These are phyloP conservation scores for Penicillium sp. DNA, from an alignment of 2,329 filamentous ascomycete species.

Conservation along the genomic window DNA sequence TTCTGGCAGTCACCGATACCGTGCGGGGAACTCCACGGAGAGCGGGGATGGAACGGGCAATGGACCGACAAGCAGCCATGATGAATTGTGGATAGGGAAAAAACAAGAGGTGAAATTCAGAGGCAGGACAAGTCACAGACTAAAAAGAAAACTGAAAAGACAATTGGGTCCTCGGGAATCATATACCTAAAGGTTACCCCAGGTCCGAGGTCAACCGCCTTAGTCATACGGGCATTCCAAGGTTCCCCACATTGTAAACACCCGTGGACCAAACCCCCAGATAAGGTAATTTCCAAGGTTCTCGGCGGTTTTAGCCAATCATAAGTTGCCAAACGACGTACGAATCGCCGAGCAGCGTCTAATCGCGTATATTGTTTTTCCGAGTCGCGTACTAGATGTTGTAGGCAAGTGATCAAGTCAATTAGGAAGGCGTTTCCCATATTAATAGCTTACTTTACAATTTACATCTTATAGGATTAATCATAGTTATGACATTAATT, in stretches of 20 bases:
- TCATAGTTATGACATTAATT: not conserved
- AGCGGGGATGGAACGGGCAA: conserved; percentile 39
- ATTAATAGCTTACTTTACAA: not conserved
- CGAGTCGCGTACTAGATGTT: not conserved
- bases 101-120: not conserved
- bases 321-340: not conserved
- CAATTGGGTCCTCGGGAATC: conserved; percentile 3
- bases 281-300: conserved; percentile 14
- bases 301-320: conserved; percentile 21
- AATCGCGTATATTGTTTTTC: not conserved
- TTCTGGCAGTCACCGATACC: conserved; percentile 26
- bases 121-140: not conserved
- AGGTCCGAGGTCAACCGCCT: conserved; percentile 25
- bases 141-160: not conserved
- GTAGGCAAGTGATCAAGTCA: not conserved
- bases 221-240: not conserved
- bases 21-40: conserved; percentile 41
- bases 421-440: not conserved
- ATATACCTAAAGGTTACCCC: conserved; percentile 16
- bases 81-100: conserved; percentile 13
- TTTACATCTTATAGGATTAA: too few species aligned
- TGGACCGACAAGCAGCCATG: conserved; percentile 41
- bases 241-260: conserved; percentile 9
- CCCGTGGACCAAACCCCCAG: too few species aligned
- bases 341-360: conserved; percentile 14